phyloP scores from a whole-genome alignment of 202 grass and related monocot genomes.

The Cymbopogon flexuosus region DNA sequence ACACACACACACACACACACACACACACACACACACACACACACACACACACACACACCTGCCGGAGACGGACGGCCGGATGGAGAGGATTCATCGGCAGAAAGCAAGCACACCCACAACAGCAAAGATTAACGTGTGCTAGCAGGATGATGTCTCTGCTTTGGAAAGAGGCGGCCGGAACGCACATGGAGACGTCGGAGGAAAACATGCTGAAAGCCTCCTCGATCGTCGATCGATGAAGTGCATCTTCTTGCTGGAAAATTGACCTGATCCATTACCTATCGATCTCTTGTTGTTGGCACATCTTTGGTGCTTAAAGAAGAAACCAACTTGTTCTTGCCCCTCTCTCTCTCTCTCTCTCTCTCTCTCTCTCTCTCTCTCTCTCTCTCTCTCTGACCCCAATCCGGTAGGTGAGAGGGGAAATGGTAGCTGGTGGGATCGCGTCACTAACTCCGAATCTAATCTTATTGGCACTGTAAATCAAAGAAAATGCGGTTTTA shows the following conservation, averaged over 20 bases:
- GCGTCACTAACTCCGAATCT: constrained; percentile 9
- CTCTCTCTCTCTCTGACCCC: not conserved
- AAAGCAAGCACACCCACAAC: not conserved
- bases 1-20: too few relatives aligned
- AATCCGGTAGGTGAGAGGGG: constrained; percentile 40
- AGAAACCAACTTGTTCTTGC: constrained; percentile 9
- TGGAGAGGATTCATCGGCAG: not conserved
- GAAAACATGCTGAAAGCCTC: not conserved
- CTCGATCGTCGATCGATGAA: not conserved
- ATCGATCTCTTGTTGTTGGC: not conserved
- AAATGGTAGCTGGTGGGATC: constrained; percentile 43
- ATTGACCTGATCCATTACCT: constrained; percentile 6
- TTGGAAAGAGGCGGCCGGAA: not conserved
- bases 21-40: too few relatives aligned
- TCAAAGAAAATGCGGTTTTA: constrained; percentile 32
- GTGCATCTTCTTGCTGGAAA: constrained; percentile 22
- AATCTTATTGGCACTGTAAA: constrained; percentile 2
- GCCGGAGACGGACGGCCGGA: too few relatives aligned
- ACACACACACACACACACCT: not conserved
- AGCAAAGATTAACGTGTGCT: not conserved
- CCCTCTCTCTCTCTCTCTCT: not conserved
- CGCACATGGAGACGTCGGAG: constrained; percentile 14
- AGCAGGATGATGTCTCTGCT: not conserved
- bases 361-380: not conserved
- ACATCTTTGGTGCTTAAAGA: constrained; percentile 19